Evolutionary conservation across 2,329 filamentous ascomycete species (phyloP), one percentile per base, ranked within the genome.

Genomic region (Clarireedia monteithiana): DNA sequence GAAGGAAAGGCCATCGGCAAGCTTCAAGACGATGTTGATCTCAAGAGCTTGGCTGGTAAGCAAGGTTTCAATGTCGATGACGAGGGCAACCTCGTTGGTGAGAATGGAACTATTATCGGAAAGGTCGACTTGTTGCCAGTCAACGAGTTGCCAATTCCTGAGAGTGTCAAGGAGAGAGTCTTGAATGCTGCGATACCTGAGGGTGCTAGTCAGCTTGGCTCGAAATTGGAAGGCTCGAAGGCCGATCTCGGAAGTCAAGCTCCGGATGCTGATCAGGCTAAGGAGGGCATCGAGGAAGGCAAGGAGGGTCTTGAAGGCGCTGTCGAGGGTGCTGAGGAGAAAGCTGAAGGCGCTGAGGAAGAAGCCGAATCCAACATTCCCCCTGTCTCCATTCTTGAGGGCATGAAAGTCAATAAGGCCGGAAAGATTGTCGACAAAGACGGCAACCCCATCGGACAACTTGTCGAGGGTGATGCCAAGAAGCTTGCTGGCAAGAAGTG

Each of bases 401-500:
- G 73, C 58, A 73, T 73, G 67, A 78, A 74, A 58, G 76, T 83
- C 65, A 82, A 82, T 71, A 82, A 82, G 67, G 62, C 70, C 9
- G 80, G 80, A 56, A 81, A 82, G 57, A 72, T 81, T 17, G 74
- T 81, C 53, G 74, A 78, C 53, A 70, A 75, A 23, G 72, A 77
- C 4, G 54, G 53, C 1, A 53, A 52, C 17, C 57, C 54, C 47
- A 70, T 87, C 60, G 86, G 82, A 10, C 81, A 80, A 47, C 74
- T 90, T 7, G 72, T 82, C 27, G 79, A 86, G 63, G 86, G 86
- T 26, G 80, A 85, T 23, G 63, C 81, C 14, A 83, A 85, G 71
- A 75, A 85, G 59, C 76, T 89, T 4, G 69, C 81, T 40, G 85
- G 85, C 63, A 83, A 80, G 65, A 80, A 80, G 65, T 74, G 82